These are phyloP conservation scores for Choiromyces venosus DNA, from an alignment of 495 filamentous ascomycete genomes.

Conservation along the genomic window DNA sequence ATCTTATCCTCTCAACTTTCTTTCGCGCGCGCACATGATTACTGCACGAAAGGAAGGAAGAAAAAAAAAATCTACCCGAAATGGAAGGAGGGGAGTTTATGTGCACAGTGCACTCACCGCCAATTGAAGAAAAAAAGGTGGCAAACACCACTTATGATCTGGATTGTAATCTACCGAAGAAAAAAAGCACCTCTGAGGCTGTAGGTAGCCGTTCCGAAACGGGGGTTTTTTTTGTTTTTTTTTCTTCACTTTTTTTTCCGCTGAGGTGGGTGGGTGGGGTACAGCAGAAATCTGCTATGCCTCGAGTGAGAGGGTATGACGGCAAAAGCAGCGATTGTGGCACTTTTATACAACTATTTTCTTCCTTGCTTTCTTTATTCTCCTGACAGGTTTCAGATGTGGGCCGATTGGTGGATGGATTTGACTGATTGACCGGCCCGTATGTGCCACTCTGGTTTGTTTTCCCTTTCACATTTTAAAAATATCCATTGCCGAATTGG, in stretches of 20 bases:
- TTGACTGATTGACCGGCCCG: neutral
- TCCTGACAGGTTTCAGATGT: neutral
- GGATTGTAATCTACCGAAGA: neutral
- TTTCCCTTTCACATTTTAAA: too few relatives aligned
- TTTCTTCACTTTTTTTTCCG: neutral
- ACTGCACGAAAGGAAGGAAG: neutral
- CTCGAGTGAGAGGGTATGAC: neutral
- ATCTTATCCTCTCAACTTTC: neutral
- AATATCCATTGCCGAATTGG: neutral
- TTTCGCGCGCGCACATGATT: neutral
- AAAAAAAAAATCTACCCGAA: too few relatives aligned
- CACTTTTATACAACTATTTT: neutral
- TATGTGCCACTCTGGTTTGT: neutral
- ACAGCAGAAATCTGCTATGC: neutral
- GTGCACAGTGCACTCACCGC: neutral
- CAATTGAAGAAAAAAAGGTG: neutral
- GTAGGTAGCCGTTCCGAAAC: neutral
- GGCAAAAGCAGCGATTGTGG: neutral
- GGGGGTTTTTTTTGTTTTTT: neutral
- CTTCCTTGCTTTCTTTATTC: neutral
- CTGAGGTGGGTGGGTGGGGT: neutral
- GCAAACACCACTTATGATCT: neutral
- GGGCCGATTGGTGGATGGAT: neutral
- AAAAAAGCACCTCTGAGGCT: neutral
- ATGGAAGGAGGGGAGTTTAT: too few relatives aligned